A percentile compares a stretch with the other conserved stretches of the same genome.
These are phyloP conservation scores for Cyamopsis tetragonoloba DNA, from an alignment of 306 rosid genomes.

Conservation along the genomic window DNA sequence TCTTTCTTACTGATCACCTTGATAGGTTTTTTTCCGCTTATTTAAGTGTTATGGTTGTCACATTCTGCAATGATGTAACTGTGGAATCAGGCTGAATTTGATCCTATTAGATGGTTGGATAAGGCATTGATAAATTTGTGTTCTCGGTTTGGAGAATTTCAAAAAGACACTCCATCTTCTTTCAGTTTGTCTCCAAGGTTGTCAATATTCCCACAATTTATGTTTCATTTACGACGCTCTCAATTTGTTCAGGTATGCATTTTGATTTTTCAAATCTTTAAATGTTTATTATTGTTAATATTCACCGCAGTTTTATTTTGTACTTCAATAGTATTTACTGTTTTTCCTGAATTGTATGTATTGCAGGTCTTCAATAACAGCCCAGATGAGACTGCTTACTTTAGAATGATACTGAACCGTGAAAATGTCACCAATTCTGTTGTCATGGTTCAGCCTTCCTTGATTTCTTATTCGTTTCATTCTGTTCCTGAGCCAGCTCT, in stretches of 20 bases:
- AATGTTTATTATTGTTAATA: conserved; percentile 24
- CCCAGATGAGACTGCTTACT: conserved; percentile 98
- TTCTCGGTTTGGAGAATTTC: conserved; percentile 91
- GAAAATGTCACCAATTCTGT: conserved; percentile 93
- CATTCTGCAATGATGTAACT: conserved; percentile 27
- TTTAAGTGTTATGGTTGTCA: conserved; percentile 9
- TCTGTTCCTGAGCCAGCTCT: conserved; percentile 90
- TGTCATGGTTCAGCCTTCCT: conserved; percentile 96
- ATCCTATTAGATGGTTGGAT: conserved; percentile 98
- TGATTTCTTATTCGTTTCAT: conserved; percentile 90
- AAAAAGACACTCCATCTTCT: conserved; percentile 78
- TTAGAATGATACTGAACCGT: conserved; percentile 91
- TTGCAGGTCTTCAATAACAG: conserved; percentile 95
- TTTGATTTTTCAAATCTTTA: not conserved
- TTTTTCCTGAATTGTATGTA: conserved; percentile 1
- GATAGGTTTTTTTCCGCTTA: conserved; percentile 9
- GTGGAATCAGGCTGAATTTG: conserved; percentile 85
- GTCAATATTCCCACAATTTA: conserved; percentile 95
- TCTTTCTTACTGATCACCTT: conserved; percentile 9
- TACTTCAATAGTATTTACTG: not conserved
- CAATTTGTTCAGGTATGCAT: conserved; percentile 91
- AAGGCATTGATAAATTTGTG: conserved; percentile 87
- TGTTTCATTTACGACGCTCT: conserved; percentile 91
- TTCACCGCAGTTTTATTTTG: conserved; percentile 2
- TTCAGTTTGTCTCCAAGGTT: conserved; percentile 94